Evolutionary conservation across 106 monocot species (phyloP), one percentile per base, ranked within the genome.

Genomic region (Platanthera zijinensis): DNA sequence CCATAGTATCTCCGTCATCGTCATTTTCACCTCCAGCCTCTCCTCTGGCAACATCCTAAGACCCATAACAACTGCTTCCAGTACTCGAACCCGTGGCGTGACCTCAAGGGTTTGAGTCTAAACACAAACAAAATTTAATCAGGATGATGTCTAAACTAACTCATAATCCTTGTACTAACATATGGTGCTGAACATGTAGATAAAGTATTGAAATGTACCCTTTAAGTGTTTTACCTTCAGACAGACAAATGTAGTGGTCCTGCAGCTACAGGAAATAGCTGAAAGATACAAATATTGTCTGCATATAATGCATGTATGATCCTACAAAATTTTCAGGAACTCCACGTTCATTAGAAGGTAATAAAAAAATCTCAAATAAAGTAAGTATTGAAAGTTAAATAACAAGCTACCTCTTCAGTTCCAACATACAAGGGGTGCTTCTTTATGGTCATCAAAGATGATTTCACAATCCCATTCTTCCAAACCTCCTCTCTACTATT

Each of bases 231-330:
- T 32, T 66, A 88, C 88, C 88, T 90, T 83, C 57, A 90, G 82
- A 68, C 93, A 93, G 72, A 93, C 93, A 83, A 84, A 86, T 72
- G 86, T 74, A 63, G 85, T 80, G 49, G 84, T 86, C 76, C 88
- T 84, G 46, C 93, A 93, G 52, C 54, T 81, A 75, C 93, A 93
- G 8, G 74, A 70, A 83, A 93, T 74, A 21, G 93, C 93, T 59
- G 93, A 93, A 76, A 93, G 88, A 83, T 90, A 93, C 68, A 93
- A 74, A 82, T 84, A 88, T 49, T 93, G 93, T 69, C 83, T 86
- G 70, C 93, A 93, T 83, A 93, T 93, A 66, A 93, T 80, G 77
- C 93, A 93, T 63, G 86, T 83, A 77, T 90, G 88, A 83, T 93
- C 93, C 93, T 93, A 77, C 83, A 88, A 82, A 69, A 72, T 79